Base-by-base conservation (phyloP, 768 basidiomycete genomes). In the Suillus fuscotomentosus region DNA sequence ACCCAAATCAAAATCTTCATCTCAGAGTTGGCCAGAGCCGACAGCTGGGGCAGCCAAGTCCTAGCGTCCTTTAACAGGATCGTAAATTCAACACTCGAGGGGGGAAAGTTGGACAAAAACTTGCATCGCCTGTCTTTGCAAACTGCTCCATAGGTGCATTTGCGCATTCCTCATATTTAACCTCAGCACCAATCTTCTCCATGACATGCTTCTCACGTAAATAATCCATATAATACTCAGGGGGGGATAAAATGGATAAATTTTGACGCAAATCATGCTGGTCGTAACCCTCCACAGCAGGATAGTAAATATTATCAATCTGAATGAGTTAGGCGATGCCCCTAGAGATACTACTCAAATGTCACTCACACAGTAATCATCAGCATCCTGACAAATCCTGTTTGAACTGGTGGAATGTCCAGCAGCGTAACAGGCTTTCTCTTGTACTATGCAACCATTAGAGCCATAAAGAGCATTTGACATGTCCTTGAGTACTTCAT, bases 221-320 rank as follows among this genome's bases (percentile, higher is more conserved):
- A 66, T 83, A 87, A 13, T 76, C 73, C 50, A 84, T 65, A 63
- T 88, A 88, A 64, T 80, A 86, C 53, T 85, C 80, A 0, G 87
- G 83, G 6, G 88, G 87, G 73, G 88, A 88, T 8, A 75, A 62
- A 2, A 82, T 79, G 0, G 83, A 79, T 1, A 81, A 68, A 47
- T 82, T 86, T 72, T 88, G 87, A 24, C 86, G 77, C 50, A 90
- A 74, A 68, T 90, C 88, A 64, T 88, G 73, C 0, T 79, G 67
- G 65, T 90, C 87, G 13, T 79, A 77, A 68, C 85, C 69, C 0
- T 84, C 84, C 5, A 88, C 76, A 1, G 85, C 84, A 0, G 85
- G 85, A 2, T 70, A 11, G 64, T 83, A 83, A 14, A 88, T 76
- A 22, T 86, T 78, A 0, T 81, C 72, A 39, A 73, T 61, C 86